Evolutionary conservation across 352 stramenopile genomes (phyloP), one percentile per base, ranked within the genome.

Genomic region (Phytophthora sojae): DNA sequence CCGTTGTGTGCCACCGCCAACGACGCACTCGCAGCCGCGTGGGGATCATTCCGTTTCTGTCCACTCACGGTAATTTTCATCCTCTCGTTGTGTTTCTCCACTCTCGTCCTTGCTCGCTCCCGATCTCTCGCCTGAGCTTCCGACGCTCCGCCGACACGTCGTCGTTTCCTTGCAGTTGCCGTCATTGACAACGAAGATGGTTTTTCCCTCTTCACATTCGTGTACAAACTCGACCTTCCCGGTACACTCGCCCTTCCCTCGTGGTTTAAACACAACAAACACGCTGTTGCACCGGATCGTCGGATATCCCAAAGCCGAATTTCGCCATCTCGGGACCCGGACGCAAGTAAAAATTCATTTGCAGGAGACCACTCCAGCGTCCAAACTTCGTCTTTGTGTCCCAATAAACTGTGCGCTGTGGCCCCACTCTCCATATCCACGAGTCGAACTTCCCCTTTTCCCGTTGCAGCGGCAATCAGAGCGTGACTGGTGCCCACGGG

Each of bases 251-350:
- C 82, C 23, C 70, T 57, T 15, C 85, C 85, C 61, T 97, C 80
- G 12, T 87, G 81, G 64, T 95, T 95, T 8, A 96, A 76, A 64
- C 81, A 94, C 21, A 92, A 77, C 56, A 96, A 64, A 70, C 91
- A 97, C 4, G 91, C 91, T 0, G 90, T 95, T 0, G 86, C 69
- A 19, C 91, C 91, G 0, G 90, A 96, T 49, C 86, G 81, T 51
- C 91, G 88, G 49, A 97, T 93, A 65, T 97, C 91, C 91, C 91
- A 97, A 26, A 97, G 58, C 17, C 90, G 83, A 42, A 96, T 82
- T 56, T 91, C 81, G 25, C 84, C 86, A 61, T 88, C 76, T 69
- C 80, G 71, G 11, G 78, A 79, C 14, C 84, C 91, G 0, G 87
- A 88, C 2, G 74, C 69, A 19, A 97, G 67, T 9, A 95, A 51